Base-by-base conservation (phyloP, 345 rosid genomes). In the Isatis tinctoria region DNA sequence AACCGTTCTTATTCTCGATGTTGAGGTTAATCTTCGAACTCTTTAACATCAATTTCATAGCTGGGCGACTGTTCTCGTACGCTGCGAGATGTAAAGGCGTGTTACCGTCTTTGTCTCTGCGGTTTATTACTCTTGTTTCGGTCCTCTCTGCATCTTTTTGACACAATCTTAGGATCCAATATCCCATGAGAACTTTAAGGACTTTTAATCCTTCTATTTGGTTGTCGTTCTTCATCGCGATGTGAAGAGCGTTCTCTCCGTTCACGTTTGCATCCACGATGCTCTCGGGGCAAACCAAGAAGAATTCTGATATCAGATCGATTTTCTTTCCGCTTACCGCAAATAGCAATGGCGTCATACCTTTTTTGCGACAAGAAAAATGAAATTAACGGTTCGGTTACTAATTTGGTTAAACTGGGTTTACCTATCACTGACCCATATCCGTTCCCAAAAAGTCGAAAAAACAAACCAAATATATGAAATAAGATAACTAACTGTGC, bases 41-140 rank as follows among this genome's bases (percentile, higher is more conserved):
- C 27, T 57, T 49, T 22, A 36, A 22, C 75, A 83, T 17, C 39
- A 67, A 1, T 36, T 27, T 67, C 33, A 51, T 39, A 57, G 74
- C 78, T 80, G 73, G 26, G 3, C 1, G 68, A 22, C 43, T 57
- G 58, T 53, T 77, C 0, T 20, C n/a, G 45, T 67, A 72, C 8
- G 61, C 72, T 8, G 82, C 82, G 6, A 67, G 26, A 8, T 78
- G 84, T 61, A 81, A 35, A 35, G 60, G 43, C 7, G 82, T 75
- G 73, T 67, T 57, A 8, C 75, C 77, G 12, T 78, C 72, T 22
- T 75, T 71, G 17, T 78, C 61, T 65, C 60, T 65, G 40, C 60
- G 10, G 69, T 81, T 74, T 44, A 70, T 8, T 6, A 59, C 69
- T 36, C 71, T 63, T 16, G 28, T 22, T 41, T 49, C 75, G n/a